Base-by-base conservation (phyloP, 2,329 filamentous ascomycete species). In the Pseudocercospora crystallina region DNA sequence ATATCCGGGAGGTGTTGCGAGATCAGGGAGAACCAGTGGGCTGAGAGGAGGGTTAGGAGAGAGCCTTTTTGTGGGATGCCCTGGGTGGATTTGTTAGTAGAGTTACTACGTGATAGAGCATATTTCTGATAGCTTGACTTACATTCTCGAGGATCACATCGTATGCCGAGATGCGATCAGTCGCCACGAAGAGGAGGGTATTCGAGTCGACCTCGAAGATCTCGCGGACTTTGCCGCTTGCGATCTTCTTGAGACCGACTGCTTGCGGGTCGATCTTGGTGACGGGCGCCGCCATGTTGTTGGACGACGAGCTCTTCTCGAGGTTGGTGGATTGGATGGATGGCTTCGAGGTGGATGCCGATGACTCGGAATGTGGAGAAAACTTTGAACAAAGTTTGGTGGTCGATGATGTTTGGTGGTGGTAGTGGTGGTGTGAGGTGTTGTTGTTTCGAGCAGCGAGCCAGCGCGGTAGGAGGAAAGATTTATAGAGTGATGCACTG, bases 121-220 rank as follows among this genome's bases (percentile, higher is more conserved):
- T 31, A 7, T 12, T 20, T 29, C 14, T 35, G 10, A 26, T 20
- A 10, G 5, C 5, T 14, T 26, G 7, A 58, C 71, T 65, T 69
- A 85, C 84, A 73, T 94, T 96, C 63, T 81, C 75, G 79, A 95
- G 84, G 62, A 95, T 83, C 62, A 95, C 90, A 79, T 97, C 92
- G 77, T 92, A 97, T 49, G 94, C 94, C 17, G 90, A 96, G 69
- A 96, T 94, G 60, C 94, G 86, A 74, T 96, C 91, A 11, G 89
- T 87, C 17, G 89, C 86, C 48, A 91, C 84, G 67, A 96, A 92
- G 49, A 95, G 84, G 4, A 95, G 81, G 2, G 82, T 86, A 49
- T 80, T 73, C 35, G 82, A 75, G 67, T 89, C 82, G 47, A 95
- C 75, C 54, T 81, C 78, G 70, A 89, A 95, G 33, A 95, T 80